phyloP scores from a whole-genome alignment of 768 basidiomycete species.

The Roridomyces roridus region DNA sequence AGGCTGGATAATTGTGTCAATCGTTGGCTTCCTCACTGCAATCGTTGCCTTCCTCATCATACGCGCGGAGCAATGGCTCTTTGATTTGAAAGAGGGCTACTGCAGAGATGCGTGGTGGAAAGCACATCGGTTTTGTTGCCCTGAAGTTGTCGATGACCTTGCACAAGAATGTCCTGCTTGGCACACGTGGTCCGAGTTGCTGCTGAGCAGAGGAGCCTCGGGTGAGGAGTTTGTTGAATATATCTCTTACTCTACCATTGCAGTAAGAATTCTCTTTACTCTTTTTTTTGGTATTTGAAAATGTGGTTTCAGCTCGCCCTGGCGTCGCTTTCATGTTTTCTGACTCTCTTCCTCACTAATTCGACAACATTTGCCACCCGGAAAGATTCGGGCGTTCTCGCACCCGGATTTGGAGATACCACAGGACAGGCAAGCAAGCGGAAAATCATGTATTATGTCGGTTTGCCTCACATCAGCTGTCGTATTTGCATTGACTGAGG shows the following conservation, averaged over 20 bases:
- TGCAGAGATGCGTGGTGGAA: conserved; percentile 75
- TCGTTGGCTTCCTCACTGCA: conserved; percentile 84
- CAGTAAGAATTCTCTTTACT: conserved; percentile 59
- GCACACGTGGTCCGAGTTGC: conserved; percentile 74
- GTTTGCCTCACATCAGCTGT: conserved; percentile 31
- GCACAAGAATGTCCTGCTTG: conserved; percentile 67
- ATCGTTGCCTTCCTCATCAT: conserved; percentile 87
- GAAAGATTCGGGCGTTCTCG: conserved; percentile 83
- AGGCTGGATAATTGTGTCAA: conserved; percentile 59
- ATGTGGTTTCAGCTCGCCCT: conserved; percentile 63
- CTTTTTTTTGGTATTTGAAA: background rate
- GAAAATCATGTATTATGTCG: conserved; percentile 83
- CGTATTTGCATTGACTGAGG: conserved; percentile 22
- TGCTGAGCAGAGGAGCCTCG: conserved; percentile 42
- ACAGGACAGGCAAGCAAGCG: conserved; percentile 48
- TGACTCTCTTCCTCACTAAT: conserved; percentile 87
- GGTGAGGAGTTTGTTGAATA: conserved; percentile 66
- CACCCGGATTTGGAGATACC: conserved; percentile 48
- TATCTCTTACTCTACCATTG: conserved; percentile 71
- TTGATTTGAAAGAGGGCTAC: conserved; percentile 92
- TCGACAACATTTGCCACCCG: conserved; percentile 88
- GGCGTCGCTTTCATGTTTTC: conserved; percentile 72
- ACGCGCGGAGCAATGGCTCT: conserved; percentile 85
- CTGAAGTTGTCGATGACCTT: conserved; percentile 35
- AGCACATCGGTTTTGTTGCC: conserved; percentile 86